phyloP scores from a whole-genome alignment of 768 basidiomycete species.

The Clavaria fumosa region DNA sequence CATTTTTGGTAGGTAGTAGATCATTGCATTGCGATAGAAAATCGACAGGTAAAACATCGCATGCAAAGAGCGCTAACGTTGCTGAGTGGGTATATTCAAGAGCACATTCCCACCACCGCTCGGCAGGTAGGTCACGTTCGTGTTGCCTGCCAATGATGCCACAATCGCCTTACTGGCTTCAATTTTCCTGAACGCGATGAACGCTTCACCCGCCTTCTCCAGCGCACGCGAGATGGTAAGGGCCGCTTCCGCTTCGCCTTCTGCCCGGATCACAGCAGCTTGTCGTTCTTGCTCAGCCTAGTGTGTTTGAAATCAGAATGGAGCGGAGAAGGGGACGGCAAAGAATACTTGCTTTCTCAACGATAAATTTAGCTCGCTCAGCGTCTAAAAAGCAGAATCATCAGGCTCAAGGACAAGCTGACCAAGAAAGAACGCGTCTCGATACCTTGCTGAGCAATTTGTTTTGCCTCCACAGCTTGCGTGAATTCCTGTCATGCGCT shows the following conservation, averaged over 20 bases:
- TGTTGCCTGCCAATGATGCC: constrained; percentile 59
- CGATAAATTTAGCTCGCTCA: constrained; percentile 97
- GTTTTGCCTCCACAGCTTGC: constrained; percentile 98
- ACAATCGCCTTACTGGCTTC: constrained; percentile 98
- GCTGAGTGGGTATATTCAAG: constrained; percentile 58
- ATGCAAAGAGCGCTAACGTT: too few species aligned
- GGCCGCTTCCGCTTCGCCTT: constrained; percentile 97
- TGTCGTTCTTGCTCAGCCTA: constrained; percentile 99
- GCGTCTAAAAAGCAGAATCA: constrained; percentile 51
- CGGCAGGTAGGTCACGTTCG: constrained; percentile 84
- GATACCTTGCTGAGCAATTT: constrained; percentile 95
- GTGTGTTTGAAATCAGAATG: constrained; percentile 7
- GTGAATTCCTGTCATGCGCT: constrained; percentile 60
- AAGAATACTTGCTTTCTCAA: too few species aligned
- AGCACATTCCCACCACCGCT: constrained; percentile 67
- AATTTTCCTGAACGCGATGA: constrained; percentile 89
- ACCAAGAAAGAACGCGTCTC: neutral
- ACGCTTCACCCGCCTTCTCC: constrained; percentile 90
- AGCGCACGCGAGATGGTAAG: constrained; percentile 81
- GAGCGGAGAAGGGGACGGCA: constrained; percentile 14
- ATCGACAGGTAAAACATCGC: too few species aligned
- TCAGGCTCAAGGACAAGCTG: constrained; percentile 5
- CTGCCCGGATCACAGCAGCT: constrained; percentile 93
- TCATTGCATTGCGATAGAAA: too few species aligned
- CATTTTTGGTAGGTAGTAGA: too few species aligned